Evolutionary conservation across 441 rosid genomes (phyloP).

Genomic region (Syzygium malaccense): DNA sequence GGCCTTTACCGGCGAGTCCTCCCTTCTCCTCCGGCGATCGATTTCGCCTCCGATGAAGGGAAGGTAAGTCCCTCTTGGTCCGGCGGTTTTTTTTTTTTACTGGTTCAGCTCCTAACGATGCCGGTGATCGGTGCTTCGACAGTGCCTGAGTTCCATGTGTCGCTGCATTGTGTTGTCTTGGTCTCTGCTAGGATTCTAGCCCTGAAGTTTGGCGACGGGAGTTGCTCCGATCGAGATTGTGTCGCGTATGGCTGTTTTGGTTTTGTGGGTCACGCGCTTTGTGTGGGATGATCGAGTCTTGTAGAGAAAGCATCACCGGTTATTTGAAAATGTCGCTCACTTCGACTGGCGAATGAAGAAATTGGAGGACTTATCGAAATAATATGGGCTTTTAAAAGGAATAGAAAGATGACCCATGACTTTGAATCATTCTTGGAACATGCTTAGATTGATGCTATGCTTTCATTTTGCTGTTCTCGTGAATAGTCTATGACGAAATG

Average conservation of each 20-base stretch:
- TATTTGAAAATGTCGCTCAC: not conserved
- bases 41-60: slow-evolving; percentile 82
- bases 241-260: not conserved
- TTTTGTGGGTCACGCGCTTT: not conserved
- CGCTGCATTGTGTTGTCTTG: not conserved
- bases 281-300: not conserved
- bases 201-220: not conserved
- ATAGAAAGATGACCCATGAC: not conserved
- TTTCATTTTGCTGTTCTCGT: not conserved
- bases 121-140: not conserved
- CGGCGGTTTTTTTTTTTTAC: not conserved
- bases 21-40: slow-evolving; percentile 82
- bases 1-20: slow-evolving; percentile 72
- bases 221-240: not conserved
- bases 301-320: not conserved
- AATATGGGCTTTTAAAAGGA: not conserved
- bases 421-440: not conserved
- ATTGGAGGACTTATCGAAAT: not conserved
- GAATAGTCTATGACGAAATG: not conserved
- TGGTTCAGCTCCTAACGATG: not conserved
- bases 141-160: not conserved
- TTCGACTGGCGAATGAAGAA: not conserved
- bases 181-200: not conserved
- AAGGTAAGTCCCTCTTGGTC: slow-evolving; percentile 31
- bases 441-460: not conserved